Evolutionary conservation across 2,329 filamentous ascomycete species (phyloP), one percentile per base, ranked within the genome.

Genomic region (Aspergillus ochraceoroseus): DNA sequence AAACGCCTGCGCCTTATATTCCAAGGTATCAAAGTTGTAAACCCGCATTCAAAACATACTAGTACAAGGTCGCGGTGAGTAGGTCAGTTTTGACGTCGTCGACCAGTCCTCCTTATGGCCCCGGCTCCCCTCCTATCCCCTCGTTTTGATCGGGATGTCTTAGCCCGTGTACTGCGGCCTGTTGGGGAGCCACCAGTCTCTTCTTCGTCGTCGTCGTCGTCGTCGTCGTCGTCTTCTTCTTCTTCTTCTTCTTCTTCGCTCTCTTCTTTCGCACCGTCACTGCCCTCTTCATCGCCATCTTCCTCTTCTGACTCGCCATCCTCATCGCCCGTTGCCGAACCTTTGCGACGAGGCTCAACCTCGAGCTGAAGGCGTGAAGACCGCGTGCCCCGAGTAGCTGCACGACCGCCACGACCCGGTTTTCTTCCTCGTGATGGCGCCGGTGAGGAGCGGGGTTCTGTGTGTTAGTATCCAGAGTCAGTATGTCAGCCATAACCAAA

Each of bases 391-490:
- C 67, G 56, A 5, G 55, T 58, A 13, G 59, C 48, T 27, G 55
- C 52, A 9, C 61, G 65, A 11, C 61, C 56, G n/a, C 51, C 52
- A 27, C 64, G 60, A 26, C 53, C 62, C 19, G 56, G 48, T 36
- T 63, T 64, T 32, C 61, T 58, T 29, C 63, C 65, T 54, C 64
- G 63, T 17, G 63, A 62, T 1, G 67, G 67, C 23, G 56, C 67
- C 7, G 68, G 66, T 7, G 67, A 70, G 22, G 67, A 69, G 20
- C 62, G 62, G 4, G 63, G 59, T 50, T 71, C 68, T 70, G 42
- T 14, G 41, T 14, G 41, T 23, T 15, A 20, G 19, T n/a, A n/a
- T 9, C 22, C n/a, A n/a, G n/a, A n/a, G n/a, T n/a, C n/a, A n/a
- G n/a, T n/a, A n/a, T n/a, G n/a, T n/a, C n/a, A n/a, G n/a, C n/a